phyloP scores from a whole-genome alignment of 1,284 basidiomycete genomes.

The Trichosporon coremiiforme region DNA sequence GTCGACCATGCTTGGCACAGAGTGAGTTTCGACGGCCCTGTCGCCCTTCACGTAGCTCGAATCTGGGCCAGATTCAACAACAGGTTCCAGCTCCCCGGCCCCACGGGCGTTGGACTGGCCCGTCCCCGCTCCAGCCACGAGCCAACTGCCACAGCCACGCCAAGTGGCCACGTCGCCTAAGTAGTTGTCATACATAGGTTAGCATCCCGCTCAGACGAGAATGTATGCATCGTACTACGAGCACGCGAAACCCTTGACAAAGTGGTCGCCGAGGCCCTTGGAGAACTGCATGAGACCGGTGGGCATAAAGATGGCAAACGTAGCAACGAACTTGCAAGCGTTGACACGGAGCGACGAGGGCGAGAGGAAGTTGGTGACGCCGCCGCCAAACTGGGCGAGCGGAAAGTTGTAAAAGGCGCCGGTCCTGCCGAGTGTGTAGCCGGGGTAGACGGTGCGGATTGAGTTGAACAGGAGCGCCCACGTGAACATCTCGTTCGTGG shows the following conservation, averaged over 20 bases:
- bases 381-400: not conserved
- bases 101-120: too few relatives aligned
- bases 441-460: not conserved
- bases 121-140: too few relatives aligned
- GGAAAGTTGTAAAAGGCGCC: not conserved
- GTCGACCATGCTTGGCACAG: too few relatives aligned
- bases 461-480: slow-evolving; percentile 18
- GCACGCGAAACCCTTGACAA: not conserved
- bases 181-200: too few relatives aligned
- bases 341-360: not conserved
- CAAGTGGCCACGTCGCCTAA: too few relatives aligned
- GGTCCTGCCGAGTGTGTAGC: not conserved
- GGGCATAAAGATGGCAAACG: not conserved
- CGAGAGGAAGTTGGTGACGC: slow-evolving; percentile 6
- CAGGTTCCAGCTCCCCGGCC: too few relatives aligned
- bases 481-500: slow-evolving; percentile 20
- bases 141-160: too few relatives aligned
- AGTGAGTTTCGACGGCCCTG: too few relatives aligned
- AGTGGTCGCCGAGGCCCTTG: slow-evolving; percentile 8
- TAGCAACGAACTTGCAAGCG: slow-evolving; percentile 1
- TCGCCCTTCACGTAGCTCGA: too few relatives aligned
- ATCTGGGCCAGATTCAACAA: too few relatives aligned
- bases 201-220: too few relatives aligned
- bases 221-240: too few relatives aligned
- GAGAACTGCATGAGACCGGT: not conserved